Conservation (phyloP, 257 asterid species). For the Echites panduratus region DNA sequence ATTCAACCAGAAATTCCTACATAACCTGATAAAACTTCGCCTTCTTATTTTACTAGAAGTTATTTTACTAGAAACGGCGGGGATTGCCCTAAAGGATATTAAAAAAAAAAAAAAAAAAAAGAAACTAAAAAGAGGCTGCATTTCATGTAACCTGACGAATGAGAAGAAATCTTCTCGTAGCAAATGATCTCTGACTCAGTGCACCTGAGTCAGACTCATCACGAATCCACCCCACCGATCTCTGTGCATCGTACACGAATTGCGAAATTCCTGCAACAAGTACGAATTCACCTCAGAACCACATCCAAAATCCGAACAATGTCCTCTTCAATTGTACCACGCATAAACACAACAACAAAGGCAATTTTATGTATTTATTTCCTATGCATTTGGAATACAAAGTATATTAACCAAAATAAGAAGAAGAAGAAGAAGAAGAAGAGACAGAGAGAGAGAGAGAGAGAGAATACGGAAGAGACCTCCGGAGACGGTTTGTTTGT, state of each 20-base stretch:
- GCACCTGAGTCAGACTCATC: slow-evolving; percentile 55
- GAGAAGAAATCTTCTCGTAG: slow-evolving; percentile 46
- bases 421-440: too few species aligned
- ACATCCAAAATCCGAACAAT: neutral
- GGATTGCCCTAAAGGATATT: neutral
- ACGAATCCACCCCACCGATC: slow-evolving; percentile 68
- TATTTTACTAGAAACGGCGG: slow-evolving; percentile 4
- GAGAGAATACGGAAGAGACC: slow-evolving; percentile 29
- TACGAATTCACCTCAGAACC: neutral
- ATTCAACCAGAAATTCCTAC: neutral
- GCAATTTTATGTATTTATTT: neutral
- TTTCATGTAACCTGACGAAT: slow-evolving; percentile 41
- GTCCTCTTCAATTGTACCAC: neutral
- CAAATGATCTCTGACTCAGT: slow-evolving; percentile 23
- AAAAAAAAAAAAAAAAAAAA: neutral
- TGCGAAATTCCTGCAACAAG: slow-evolving; percentile 61
- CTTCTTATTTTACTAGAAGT: slow-evolving; percentile 11
- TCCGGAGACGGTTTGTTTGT: slow-evolving; percentile 76
- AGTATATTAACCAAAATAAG: too few species aligned
- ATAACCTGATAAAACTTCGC: neutral
- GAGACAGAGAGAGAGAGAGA: neutral
- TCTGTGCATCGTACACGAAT: slow-evolving; percentile 68
- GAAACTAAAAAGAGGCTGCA: neutral
- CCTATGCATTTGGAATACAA: neutral
- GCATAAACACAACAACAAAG: neutral